Base-by-base conservation (phyloP, 345 rosid species). In the Salix dunnii region DNA sequence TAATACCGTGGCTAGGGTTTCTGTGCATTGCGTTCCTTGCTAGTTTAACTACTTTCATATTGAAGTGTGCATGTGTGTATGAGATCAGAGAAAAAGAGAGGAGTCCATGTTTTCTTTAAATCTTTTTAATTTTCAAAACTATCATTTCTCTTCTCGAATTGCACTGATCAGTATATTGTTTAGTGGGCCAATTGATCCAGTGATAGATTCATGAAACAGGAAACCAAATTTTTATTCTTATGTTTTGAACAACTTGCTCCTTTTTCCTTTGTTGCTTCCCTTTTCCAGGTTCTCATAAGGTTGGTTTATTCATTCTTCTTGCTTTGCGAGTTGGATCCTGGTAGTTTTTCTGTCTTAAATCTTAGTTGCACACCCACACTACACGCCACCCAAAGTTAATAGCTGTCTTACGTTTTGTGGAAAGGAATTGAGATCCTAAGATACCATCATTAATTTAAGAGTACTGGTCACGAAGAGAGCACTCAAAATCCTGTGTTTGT, bases 1-100 rank as follows among this genome's bases (percentile, higher is more conserved):
- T 21, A 18, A 23, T 30, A 38, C 42, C 25, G 30, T 70, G 36
- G 77, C 36, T 71, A 77, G 68, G 77, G 72, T 67, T 62, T 76
- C 73, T 63, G 30, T 40, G 66, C 31, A 55, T 43, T 66, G 49
- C 61, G 31, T 9, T 58, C 62, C 62, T n/a, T n/a, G 4, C 28
- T n/a, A 58, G 23, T 58, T n/a, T 58, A 58, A 58, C 62, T 8
- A 1, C 16, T 58, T 25, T 3, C 63, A 58, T 3, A 58, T 58
- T 12, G n/a, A 58, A 58, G 63, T 23, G 28, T 20, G 23, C 21
- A 6, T 46, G 58, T 18, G 40, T 1, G 62, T 9, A 20, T 8
- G 58, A 48, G 48, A 12, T 60, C 14, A 20, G 31, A 62, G 25
- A 51, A 35, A 51, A 62, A 64, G 55, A 69, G 60, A 60, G 23